These are phyloP conservation scores for Fusarium pininemorale DNA, from an alignment of 2,329 filamentous ascomycete species.

Conservation along the genomic window DNA sequence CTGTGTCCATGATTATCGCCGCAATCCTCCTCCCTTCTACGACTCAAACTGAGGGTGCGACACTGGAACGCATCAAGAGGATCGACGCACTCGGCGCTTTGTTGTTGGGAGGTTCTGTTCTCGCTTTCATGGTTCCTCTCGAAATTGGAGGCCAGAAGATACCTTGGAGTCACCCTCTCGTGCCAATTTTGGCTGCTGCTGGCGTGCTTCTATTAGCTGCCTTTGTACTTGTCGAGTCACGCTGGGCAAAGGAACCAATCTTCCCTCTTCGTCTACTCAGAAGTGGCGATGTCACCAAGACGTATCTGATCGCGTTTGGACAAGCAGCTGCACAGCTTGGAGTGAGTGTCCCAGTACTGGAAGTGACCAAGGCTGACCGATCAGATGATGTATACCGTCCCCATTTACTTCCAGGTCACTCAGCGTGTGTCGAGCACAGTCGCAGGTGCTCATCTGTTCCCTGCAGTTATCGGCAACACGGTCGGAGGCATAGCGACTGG, in stretches of 20 bases:
- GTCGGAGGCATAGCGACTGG: constrained; percentile 70
- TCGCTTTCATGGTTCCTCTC: constrained; percentile 61
- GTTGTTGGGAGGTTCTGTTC: constrained; percentile 63
- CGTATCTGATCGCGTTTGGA: constrained; percentile 62
- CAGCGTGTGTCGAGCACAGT: constrained; percentile 64
- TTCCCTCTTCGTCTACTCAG: constrained; percentile 65
- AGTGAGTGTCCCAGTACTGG: background rate
- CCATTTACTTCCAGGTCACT: constrained; percentile 75
- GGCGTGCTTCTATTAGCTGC: constrained; percentile 51
- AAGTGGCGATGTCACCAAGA: constrained; percentile 61
- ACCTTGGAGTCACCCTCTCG: constrained; percentile 57
- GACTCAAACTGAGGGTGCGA: background rate
- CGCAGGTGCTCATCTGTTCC: constrained; percentile 70
- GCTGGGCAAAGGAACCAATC: constrained; percentile 62
- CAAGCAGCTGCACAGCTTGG: constrained; percentile 62
- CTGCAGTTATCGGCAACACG: constrained; percentile 73
- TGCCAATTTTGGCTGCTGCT: constrained; percentile 50
- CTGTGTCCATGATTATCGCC: background rate
- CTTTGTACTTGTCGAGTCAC: constrained; percentile 57
- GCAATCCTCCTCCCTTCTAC: background rate
- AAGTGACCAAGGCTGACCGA: background rate
- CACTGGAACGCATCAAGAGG: constrained; percentile 12
- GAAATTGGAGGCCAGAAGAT: constrained; percentile 63
- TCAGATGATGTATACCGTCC: constrained; percentile 67
- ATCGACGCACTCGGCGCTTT: constrained; percentile 65